Evolutionary conservation across 495 filamentous ascomycete species (phyloP), one percentile per base, ranked within the genome.

Genomic region (Bacidia gigantensis): DNA sequence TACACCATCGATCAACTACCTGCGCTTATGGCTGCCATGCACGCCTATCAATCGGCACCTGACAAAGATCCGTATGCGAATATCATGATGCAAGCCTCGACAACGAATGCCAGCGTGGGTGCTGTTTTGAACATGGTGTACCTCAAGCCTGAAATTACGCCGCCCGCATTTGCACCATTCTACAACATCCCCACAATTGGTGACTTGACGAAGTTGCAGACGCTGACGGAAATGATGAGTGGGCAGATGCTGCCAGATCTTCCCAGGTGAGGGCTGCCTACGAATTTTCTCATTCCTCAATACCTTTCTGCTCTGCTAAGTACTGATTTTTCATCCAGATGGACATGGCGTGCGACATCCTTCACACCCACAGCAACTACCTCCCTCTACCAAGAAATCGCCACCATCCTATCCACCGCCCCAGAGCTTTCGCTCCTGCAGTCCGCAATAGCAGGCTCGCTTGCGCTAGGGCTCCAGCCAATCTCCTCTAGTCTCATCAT

Each of bases 321-420:
- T 17, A 12, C 2, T 26, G 17, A n/a, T 12, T 46, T 24, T 24
- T 2, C 21, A n/a, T 9, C n/a, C 49, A 51, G 49, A 23, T 51
- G 35, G 35, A 48, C 51, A 47, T 56, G 47, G 53, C 32, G 46
- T 40, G 45, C 53, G 39, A 56, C 53, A 11, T 51, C n/a, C 20
- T 56, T 51, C 53, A 56, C 42, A 22, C 53, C 53, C 25, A 51
- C 17, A 9, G 1, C 25, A 20, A n/a, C n/a, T n/a, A n/a, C n/a
- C n/a, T 46, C 47, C 26, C 35, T 38, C 39, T 56, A 51, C 53
- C 3, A 20, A n/a, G 20, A 51, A 2, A 35, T 56, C 47, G 42
- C 18, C 17, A 60, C 64, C 29, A 56, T 75, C 14, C 58, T 26
- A 73, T 72, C 7, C 70, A 70, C 2, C 77, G 79, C 57, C 61